A percentile compares a stretch with the other conserved stretches of the same genome.
Conservation (phyloP, 2,329 filamentous ascomycete genomes). For the Dactylellina parvicollis region DNA sequence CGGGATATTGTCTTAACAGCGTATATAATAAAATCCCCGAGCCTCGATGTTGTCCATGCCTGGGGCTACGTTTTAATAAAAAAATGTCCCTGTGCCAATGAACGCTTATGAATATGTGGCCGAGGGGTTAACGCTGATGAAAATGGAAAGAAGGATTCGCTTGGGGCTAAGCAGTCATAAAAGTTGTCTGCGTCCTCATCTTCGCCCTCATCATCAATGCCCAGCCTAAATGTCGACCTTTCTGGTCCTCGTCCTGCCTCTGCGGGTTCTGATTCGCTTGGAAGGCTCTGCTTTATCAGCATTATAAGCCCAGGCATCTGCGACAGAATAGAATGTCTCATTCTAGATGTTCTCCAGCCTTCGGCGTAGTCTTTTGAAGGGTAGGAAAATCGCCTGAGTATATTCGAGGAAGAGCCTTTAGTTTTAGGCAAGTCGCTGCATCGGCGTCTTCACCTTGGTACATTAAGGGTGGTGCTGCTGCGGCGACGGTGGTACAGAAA, state of each 20-base stretch:
- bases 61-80: too few relatives aligned
- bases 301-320: too few relatives aligned
- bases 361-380: too few relatives aligned
- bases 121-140: not conserved
- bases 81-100: too few relatives aligned
- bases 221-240: not conserved
- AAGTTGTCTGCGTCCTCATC: slow-evolving; percentile 3
- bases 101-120: not conserved
- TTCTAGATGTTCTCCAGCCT: not conserved
- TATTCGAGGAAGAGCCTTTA: not conserved
- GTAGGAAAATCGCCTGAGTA: not conserved
- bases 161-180: slow-evolving; percentile 3
- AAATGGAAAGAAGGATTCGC: slow-evolving; percentile 11
- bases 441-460: not conserved
- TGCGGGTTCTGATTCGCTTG: not conserved
- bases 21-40: too few relatives aligned
- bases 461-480: not conserved
- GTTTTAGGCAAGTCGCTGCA: too few relatives aligned
- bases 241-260: not conserved
- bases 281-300: too few relatives aligned
- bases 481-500: not conserved
- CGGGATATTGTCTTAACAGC: too few relatives aligned
- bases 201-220: not conserved
- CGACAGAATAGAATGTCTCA: not conserved
- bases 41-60: too few relatives aligned